Conservation (phyloP, 805 yeast genomes). For the Starmerella potacharoeniae region DNA sequence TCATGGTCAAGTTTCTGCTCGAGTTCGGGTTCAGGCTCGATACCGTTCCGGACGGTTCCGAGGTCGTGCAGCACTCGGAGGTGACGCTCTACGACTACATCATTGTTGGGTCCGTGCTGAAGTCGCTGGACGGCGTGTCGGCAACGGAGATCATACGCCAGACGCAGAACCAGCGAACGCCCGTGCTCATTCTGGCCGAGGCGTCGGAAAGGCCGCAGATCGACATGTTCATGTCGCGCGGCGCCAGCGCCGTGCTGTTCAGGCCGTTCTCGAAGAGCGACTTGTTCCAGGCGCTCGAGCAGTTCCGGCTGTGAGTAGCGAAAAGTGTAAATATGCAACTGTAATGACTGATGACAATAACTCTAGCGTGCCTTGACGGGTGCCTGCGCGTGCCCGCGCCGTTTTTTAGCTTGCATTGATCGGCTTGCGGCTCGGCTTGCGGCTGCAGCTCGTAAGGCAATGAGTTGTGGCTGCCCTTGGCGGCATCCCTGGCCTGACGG, state of each 20-base stretch:
- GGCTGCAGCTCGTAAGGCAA: too few species aligned
- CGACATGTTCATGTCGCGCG: conserved; percentile 54
- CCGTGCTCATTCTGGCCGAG: conserved; percentile 50
- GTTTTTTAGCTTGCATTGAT: too few species aligned
- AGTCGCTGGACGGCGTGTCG: conserved; percentile 52
- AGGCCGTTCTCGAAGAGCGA: conserved; percentile 90
- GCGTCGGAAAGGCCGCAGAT: conserved; percentile 12
- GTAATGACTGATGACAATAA: not conserved
- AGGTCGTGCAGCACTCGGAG: conserved; percentile 79
- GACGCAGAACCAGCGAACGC: conserved; percentile 63
- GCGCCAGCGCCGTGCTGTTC: conserved; percentile 85
- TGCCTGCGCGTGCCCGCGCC: too few species aligned
- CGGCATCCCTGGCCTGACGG: too few species aligned
- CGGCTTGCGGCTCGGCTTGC: too few species aligned
- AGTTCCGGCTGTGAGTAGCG: conserved; percentile 1
- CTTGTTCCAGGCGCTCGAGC: conserved; percentile 51
- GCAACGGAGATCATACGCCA: conserved; percentile 83
- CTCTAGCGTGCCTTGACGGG: too few species aligned
- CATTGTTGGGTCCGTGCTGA: conserved; percentile 48
- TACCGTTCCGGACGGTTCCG: conserved; percentile 82
- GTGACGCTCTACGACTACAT: conserved; percentile 41
- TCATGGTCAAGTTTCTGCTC: conserved; percentile 69
- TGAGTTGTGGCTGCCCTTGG: too few species aligned
- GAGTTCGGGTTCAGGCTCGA: conserved; percentile 90
- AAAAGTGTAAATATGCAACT: not conserved